Evolutionary conservation across 1,284 basidiomycete genomes (phyloP), one percentile per base, ranked within the genome.

Genomic region (Boletus sp.): DNA sequence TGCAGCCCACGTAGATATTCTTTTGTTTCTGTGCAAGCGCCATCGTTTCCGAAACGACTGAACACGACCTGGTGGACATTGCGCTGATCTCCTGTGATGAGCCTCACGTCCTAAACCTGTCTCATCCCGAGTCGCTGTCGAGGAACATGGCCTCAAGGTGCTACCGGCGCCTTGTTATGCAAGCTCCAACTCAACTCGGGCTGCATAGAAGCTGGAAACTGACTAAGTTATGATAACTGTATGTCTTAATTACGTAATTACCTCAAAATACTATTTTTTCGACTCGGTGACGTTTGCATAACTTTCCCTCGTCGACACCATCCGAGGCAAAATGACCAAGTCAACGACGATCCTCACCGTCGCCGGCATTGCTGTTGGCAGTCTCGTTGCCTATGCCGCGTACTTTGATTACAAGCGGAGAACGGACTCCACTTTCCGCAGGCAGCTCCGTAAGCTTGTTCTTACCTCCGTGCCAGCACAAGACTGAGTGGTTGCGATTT

Each of bases 351-450:
- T 73, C 49, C 64, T 81, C 66, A 80, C 88, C 53, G 75, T 86
- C 62, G 79, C 86, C 41, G 80, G 83, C 46, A 72, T 86, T 60
- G 80, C 88, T 27, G 70, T 82, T 39, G 75, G 81, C 22, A 81
- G 82, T 42, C 62, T 87, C 35, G 69, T 88, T 44, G 88, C 82
- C 16, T 96, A 95, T 67, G 89, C 86, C 30, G 75, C 82, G 49
- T 98, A 94, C 72, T 99, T 98, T 66, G 95, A 99, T 78, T 88
- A 96, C 76, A 90, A 82, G 72, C 84, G 95, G 49, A 81, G 93
- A 60, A 93, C 88, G 67, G 92, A 97, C 66, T 70, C 78, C 33
- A 75, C 78, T 12, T 99, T 99, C 80, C 84, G 95, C 68, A 93
- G 84, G 73, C 82, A 80, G 67, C 80, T 99, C 53, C 82, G 93